Percentiles rank a stretch among this genome's conserved stretches.
Conservation (phyloP, 164 flowering plant species). For the Vitis rotundifolia region DNA sequence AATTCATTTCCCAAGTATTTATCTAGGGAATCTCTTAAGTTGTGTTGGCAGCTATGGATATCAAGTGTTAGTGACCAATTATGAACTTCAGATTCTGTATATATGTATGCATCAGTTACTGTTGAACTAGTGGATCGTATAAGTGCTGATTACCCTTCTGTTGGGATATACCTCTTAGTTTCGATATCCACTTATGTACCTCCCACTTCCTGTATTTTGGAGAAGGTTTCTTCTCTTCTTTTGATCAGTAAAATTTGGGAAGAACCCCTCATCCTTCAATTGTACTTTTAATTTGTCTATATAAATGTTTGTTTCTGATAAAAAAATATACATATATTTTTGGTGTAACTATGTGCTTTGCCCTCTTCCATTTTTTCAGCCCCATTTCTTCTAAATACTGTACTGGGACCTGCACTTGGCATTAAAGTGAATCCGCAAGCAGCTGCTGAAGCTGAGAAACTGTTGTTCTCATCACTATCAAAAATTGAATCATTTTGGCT, state of each 20-base stretch:
- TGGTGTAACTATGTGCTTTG: neutral
- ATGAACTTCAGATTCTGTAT: neutral
- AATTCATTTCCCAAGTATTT: no score
- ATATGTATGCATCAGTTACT: conserved; percentile 5
- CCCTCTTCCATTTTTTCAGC: conserved; percentile 37
- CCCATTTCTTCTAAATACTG: conserved; percentile 35
- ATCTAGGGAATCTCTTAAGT: no score
- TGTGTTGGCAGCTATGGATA: no score
- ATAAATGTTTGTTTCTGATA: neutral
- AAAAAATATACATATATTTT: neutral
- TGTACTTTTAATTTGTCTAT: neutral
- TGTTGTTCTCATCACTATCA: conserved; percentile 51
- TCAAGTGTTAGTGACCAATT: no score
- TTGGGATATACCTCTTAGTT: no score
- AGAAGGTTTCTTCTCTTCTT: no score
- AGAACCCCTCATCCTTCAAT: neutral
- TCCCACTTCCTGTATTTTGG: no score
- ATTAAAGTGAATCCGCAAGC: conserved; percentile 48
- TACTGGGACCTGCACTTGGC: conserved; percentile 66
- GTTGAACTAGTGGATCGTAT: no score
- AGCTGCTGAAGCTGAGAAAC: conserved; percentile 66
- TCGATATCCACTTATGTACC: no score
- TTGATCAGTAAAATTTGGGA: no score
- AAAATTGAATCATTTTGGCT: conserved; percentile 79
- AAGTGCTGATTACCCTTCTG: no score